phyloP scores from a whole-genome alignment of 1,284 basidiomycete genomes.

The Stygiomarasmius scandens region DNA sequence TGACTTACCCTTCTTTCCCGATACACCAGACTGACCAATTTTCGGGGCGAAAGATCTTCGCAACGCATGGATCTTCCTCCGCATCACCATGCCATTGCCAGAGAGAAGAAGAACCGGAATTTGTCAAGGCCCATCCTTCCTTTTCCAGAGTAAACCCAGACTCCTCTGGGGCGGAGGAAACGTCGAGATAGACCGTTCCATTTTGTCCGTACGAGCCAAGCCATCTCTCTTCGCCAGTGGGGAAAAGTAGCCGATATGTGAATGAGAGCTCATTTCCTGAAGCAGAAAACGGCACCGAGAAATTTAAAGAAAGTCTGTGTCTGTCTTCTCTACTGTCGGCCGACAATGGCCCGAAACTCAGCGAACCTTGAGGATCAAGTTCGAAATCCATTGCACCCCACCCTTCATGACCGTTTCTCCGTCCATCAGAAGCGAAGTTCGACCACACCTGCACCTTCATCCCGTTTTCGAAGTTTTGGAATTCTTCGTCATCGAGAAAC shows the following conservation, averaged over 20 bases:
- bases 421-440: conserved; percentile 35
- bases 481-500: conserved; percentile 33
- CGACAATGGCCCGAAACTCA: conserved; percentile 7
- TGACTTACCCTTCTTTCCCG: conserved; percentile 29
- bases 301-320: conserved; percentile 15
- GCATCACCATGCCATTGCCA: conserved; percentile 13
- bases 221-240: conserved; percentile 44
- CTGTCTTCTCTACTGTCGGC: conserved; percentile 7
- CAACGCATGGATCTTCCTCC: conserved; percentile 23
- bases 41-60: conserved; percentile 21
- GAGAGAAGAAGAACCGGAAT: conserved; percentile 14
- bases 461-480: conserved; percentile 32
- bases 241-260: conserved; percentile 48
- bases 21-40: conserved; percentile 36
- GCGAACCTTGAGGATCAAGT: neutral
- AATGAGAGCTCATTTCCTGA: conserved; percentile 32
- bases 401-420: conserved; percentile 26
- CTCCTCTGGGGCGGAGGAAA: conserved; percentile 18
- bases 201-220: conserved; percentile 45
- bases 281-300: conserved; percentile 16
- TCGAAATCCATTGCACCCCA: conserved; percentile 47
- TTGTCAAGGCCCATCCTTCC: conserved; percentile 28
- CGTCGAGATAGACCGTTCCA: conserved; percentile 36
- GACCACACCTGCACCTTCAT: conserved; percentile 51
- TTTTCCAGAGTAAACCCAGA: conserved; percentile 25